These are phyloP conservation scores for Medicago ruthenica DNA, from an alignment of 306 rosid species.

Conservation along the genomic window DNA sequence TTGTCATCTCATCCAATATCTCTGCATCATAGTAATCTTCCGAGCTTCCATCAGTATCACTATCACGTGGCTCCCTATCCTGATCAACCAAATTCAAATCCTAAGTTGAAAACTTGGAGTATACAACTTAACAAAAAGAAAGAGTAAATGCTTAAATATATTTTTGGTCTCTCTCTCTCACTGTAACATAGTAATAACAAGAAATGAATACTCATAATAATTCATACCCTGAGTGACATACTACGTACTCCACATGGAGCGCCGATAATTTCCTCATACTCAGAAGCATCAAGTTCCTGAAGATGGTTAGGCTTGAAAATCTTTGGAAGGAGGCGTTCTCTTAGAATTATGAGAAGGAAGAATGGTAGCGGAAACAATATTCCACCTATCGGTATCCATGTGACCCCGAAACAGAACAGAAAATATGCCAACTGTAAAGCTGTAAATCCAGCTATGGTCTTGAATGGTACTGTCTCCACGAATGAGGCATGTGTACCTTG, in stretches of 20 bases:
- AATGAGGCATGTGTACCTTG: conserved; percentile 85
- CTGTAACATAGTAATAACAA: not conserved
- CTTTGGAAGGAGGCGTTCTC: conserved; percentile 81
- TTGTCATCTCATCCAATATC: conserved; percentile 85
- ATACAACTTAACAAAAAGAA: conserved; percentile 21
- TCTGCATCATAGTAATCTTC: conserved; percentile 74
- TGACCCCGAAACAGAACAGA: conserved; percentile 71
- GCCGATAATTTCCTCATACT: conserved; percentile 78
- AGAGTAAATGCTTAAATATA: not conserved
- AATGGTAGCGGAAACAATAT: conserved; percentile 87
- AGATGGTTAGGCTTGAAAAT: conserved; percentile 60
- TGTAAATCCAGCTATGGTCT: conserved; percentile 74
- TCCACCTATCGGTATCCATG: conserved; percentile 91
- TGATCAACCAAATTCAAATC: conserved; percentile 43
- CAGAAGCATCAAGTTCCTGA: conserved; percentile 91
- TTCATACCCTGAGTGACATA: conserved; percentile 37
- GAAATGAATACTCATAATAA: conserved; percentile 8
- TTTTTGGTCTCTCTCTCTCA: not conserved
- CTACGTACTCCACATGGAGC: conserved; percentile 39
- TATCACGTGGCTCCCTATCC: conserved; percentile 58
- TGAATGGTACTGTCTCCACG: conserved; percentile 86
- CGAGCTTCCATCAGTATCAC: conserved; percentile 38
- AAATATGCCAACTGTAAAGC: conserved; percentile 70
- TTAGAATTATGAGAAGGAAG: conserved; percentile 77
- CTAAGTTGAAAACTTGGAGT: conserved; percentile 8